Evolutionary conservation across 2,329 filamentous ascomycete genomes (phyloP), one percentile per base, ranked within the genome.

Genomic region (Botrytis deweyae): DNA sequence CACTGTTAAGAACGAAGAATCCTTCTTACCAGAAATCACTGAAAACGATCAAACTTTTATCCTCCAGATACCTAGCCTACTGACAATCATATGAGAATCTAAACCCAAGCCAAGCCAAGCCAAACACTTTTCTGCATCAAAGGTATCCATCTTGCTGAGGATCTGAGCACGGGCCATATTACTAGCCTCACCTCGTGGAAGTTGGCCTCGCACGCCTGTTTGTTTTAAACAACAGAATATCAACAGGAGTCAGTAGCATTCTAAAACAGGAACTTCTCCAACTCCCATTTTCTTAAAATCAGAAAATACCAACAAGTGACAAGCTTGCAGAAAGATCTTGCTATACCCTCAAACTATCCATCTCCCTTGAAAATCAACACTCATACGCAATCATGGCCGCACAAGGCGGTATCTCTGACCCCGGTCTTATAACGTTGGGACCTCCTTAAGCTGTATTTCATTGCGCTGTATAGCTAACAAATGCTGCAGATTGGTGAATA

Each of bases 401-500:
- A 74, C 78, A 78, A 82, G 89, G 88, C 78, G 89, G 89, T 80
- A 91, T 91, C 82, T 90, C 89, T 76, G 89, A 91, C 84, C 89
- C 89, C 78, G 87, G 88, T 80, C 87, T 91, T 79, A 91, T 91
- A 84, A 89, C 89, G 89, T 90, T 81, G 76, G 85, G 82, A 75
- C 69, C 75, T 76, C 79, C 74, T 76, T 73, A 77, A 73, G 64
- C 49, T 70, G 72, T 70, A 66, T 73, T 71, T 62, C 61, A 75
- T 77, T 79, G 74, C 75, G 77, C 79, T 77, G 68, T 63, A 75
- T 67, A 74, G 77, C 80, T 79, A 74, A 78, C 76, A 74, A 52
- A 52, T 67, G 75, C 72, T 76, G 72, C 79, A 91, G 89, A 81
- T 92, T 98, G 80, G 96, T 99, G 83, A 99, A 99, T 88, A 98